Evolutionary conservation across 2,329 filamentous ascomycete species (phyloP), one percentile per base, ranked within the genome.

Genomic region (Coniochaeta sp.): DNA sequence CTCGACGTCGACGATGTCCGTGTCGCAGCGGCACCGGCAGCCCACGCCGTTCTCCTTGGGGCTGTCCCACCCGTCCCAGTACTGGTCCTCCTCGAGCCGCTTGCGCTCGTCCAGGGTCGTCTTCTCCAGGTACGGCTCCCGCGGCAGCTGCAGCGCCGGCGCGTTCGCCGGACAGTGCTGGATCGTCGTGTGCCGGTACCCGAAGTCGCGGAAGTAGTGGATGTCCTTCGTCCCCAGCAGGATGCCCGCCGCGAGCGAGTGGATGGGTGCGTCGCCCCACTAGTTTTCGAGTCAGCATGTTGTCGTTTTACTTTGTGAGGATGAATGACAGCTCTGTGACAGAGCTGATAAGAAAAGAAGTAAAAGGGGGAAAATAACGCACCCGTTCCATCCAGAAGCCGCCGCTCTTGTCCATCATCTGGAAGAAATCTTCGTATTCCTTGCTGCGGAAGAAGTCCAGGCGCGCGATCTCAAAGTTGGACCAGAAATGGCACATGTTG

Each of bases 401-500:
- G 65, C 95, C 95, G 72, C 93, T 97, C 64, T 88, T 88, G 73
- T 99, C 95, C 93, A 99, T 97, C 89, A 96, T 96, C 70, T 97
- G 82, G 74, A 99, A 99, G 75, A 99, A 99, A 66, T 97, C 95
- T 68, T 96, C 89, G 73, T 99, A 99, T 71, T 92, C 90, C 77
- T 96, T 93, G 79, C 93, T 97, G 67, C 95, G 87, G 84, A 98
- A 98, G 86, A 92, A 99, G 77, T 91, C 89, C 62, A 99, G 83
- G 62, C 88, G 87, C 16, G 95, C 95, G 77, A 99, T 99, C 75
- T 99, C 95, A 67, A 99, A 99, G 74, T 99, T 99, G 74, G 92
- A 96, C 95, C 95, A 99, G 80, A 97, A 99, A 79, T 99, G 95
- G 74, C 95, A 99, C 95, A 99, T 99, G 78, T 99, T 99, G 81